Conservation (phyloP, 148 eudicot genomes). For the Nepenthes mirabilis region DNA sequence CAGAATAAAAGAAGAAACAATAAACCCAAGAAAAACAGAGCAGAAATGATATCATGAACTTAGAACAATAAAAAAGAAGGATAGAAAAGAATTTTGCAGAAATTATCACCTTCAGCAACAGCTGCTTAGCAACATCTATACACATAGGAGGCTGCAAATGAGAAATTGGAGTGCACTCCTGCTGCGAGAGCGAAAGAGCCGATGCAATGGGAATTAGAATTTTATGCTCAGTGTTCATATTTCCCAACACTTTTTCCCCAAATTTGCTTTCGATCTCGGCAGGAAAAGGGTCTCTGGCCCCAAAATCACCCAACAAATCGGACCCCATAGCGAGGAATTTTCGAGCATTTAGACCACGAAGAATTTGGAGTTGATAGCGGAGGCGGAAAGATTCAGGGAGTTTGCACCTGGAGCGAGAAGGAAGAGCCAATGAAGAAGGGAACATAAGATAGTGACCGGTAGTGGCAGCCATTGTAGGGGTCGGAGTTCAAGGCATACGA, state of each 20-base stretch:
- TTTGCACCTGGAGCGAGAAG: neutral
- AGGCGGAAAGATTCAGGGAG: neutral
- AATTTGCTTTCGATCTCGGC: conserved; percentile 72
- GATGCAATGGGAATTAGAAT: conserved; percentile 64
- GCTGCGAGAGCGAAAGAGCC: conserved; percentile 57
- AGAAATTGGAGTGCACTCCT: conserved; percentile 26
- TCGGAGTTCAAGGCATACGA: too few relatives aligned
- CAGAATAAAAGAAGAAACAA: neutral
- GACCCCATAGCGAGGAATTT: conserved; percentile 12
- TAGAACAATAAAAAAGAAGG: neutral
- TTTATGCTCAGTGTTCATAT: conserved; percentile 52
- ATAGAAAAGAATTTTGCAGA: neutral
- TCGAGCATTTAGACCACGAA: neutral
- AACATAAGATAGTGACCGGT: neutral
- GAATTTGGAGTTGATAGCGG: neutral
- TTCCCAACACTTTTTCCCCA: conserved; percentile 61
- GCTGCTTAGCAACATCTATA: conserved; percentile 40
- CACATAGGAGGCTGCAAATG: conserved; percentile 36
- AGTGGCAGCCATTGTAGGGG: neutral
- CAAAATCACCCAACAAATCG: conserved; percentile 64
- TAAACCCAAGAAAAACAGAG: neutral
- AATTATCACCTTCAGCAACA: conserved; percentile 41
- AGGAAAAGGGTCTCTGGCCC: conserved; percentile 85
- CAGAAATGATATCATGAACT: too few relatives aligned
- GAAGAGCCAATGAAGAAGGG: neutral